Evolutionary conservation across 2,329 filamentous ascomycete genomes (phyloP).

Genomic region (Colletotrichum tropicale): DNA sequence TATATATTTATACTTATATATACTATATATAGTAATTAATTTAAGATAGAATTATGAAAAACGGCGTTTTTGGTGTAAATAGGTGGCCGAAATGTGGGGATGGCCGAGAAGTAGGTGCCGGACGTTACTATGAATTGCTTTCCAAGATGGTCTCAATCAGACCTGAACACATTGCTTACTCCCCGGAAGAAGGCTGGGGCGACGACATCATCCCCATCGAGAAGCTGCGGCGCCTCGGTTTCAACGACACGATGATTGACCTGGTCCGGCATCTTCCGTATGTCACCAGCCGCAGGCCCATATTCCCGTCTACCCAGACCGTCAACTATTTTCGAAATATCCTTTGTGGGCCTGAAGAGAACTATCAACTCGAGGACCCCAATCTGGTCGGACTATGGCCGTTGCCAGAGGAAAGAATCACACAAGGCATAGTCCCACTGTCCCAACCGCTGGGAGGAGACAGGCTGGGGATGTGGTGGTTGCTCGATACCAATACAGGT

Average conservation of each 20-base stretch:
- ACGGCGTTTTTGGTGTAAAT: too few species aligned
- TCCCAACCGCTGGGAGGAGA: neutral
- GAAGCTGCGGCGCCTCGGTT: neutral
- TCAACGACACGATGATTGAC: neutral
- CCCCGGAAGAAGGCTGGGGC: neutral
- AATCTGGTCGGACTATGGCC: neutral
- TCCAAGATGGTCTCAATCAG: neutral
- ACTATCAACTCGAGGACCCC: neutral
- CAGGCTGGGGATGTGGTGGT: neutral
- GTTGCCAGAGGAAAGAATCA: neutral
- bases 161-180: neutral
- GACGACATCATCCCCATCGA: neutral
- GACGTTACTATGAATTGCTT: neutral
- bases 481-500: neutral
- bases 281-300: neutral
- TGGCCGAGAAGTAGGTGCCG: too few species aligned
- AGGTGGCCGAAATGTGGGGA: too few species aligned
- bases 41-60: too few species aligned
- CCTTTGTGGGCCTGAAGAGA: rapidly evolving
- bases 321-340: neutral
- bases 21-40: too few species aligned
- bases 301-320: neutral
- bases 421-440: neutral
- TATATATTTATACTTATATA: too few species aligned
- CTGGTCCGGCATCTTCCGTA: neutral